These are phyloP conservation scores for Cordia subcordata DNA, from an alignment of 257 asterid genomes.

Conservation along the genomic window DNA sequence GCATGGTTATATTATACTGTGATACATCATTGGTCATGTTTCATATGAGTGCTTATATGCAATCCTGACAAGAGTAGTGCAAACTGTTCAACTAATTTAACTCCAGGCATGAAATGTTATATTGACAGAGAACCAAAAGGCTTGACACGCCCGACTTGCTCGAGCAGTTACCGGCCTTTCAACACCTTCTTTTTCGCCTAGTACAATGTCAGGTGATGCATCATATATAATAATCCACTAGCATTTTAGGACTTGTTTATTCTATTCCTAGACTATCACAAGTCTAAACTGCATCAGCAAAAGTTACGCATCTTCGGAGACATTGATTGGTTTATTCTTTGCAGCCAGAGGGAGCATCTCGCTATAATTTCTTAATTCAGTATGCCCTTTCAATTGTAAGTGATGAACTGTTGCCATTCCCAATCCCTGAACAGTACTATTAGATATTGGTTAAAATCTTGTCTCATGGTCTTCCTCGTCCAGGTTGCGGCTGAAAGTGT, in stretches of 20 bases:
- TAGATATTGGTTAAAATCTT: constrained; percentile 14
- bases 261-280: neutral
- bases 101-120: neutral
- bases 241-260: neutral
- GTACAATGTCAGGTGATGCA: constrained; percentile 58
- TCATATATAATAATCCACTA: constrained; percentile 3
- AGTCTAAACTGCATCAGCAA: neutral
- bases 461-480: constrained; percentile 18
- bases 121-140: constrained; percentile 51
- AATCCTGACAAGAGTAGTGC: neutral
- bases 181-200: constrained; percentile 71
- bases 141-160: constrained; percentile 52
- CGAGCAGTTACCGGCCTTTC: constrained; percentile 60
- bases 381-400: constrained; percentile 76
- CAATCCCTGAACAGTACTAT: neutral
- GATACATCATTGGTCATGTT: no score
- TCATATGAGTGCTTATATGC: neutral
- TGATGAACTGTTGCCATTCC: constrained; percentile 8
- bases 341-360: constrained; percentile 70
- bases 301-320: neutral
- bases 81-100: neutral
- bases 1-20: no score
- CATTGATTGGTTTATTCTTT: constrained; percentile 15
- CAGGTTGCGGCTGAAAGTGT: constrained; percentile 84
- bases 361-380: constrained; percentile 58